Evolutionary conservation across 2,329 filamentous ascomycete genomes (phyloP).

Genomic region (Xylaria sp.): DNA sequence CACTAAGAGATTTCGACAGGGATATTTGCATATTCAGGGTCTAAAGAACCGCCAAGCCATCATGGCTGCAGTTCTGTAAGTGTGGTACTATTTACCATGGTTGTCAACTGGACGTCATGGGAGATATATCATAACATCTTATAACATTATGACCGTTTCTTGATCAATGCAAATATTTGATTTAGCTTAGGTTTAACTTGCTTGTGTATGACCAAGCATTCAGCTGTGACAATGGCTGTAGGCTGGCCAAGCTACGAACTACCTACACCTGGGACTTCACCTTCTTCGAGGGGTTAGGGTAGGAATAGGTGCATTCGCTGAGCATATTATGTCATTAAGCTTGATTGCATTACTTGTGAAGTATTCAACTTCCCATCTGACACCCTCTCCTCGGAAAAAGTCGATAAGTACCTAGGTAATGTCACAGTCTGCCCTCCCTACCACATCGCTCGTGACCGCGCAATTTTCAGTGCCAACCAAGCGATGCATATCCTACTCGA

Average conservation of each 20-base stretch:
- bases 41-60: neutral
- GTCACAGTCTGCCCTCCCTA: neutral
- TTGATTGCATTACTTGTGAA: neutral
- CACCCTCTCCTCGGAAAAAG: no score
- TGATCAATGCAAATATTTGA: neutral
- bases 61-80: neutral
- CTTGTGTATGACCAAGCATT: neutral
- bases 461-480: neutral
- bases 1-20: constrained; percentile 11
- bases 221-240: neutral
- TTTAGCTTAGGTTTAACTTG: neutral
- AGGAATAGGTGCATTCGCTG: neutral
- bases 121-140: neutral
- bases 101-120: neutral
- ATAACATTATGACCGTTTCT: neutral
- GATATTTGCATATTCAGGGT: constrained; percentile 29
- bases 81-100: neutral
- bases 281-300: neutral
- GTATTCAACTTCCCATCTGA: neutral
- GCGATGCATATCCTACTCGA: constrained; percentile 18
- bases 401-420: neutral
- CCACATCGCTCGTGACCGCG: neutral
- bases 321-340: neutral
- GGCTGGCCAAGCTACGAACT: neutral
- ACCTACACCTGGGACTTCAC: neutral